Conservation (phyloP, 331 rosid species). For the Spiraea crenata region DNA sequence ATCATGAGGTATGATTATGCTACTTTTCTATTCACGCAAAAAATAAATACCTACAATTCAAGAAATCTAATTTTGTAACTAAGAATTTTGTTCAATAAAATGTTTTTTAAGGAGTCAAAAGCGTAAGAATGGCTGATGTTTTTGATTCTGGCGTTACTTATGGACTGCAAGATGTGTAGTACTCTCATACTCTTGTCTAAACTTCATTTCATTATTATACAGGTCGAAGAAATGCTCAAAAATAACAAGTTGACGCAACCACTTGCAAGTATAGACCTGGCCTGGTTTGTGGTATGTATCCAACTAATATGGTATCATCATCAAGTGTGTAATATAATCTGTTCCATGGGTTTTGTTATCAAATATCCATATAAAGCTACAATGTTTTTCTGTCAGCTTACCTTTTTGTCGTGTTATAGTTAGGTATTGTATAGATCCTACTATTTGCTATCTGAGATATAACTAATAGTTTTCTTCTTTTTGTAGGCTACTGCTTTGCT, state of each 20-base stretch:
- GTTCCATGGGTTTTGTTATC: neutral
- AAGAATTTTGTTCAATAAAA: neutral
- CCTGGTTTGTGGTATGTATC: conserved; percentile 43
- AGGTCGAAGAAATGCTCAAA: conserved; percentile 44
- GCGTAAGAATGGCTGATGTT: neutral
- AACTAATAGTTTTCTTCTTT: neutral
- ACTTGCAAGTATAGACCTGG: conserved; percentile 36
- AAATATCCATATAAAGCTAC: neutral
- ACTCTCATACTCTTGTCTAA: neutral
- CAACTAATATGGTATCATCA: neutral
- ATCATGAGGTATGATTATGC: conserved; percentile 31
- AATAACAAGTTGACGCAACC: conserved; percentile 28
- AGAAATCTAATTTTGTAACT: neutral
- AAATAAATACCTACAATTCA: neutral
- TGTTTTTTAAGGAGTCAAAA: neutral
- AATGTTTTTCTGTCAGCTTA: neutral
- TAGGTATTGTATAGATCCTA: neutral
- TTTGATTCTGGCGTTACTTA: neutral
- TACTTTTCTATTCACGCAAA: neutral
- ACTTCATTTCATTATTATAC: neutral
- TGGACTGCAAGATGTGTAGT: neutral
- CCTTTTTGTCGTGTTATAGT: neutral
- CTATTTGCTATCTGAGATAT: neutral
- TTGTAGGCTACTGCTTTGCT: conserved; percentile 39
- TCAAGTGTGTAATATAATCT: neutral